These are phyloP conservation scores for Pelargonium australe DNA, from an alignment of 441 rosid species.

Conservation along the genomic window DNA sequence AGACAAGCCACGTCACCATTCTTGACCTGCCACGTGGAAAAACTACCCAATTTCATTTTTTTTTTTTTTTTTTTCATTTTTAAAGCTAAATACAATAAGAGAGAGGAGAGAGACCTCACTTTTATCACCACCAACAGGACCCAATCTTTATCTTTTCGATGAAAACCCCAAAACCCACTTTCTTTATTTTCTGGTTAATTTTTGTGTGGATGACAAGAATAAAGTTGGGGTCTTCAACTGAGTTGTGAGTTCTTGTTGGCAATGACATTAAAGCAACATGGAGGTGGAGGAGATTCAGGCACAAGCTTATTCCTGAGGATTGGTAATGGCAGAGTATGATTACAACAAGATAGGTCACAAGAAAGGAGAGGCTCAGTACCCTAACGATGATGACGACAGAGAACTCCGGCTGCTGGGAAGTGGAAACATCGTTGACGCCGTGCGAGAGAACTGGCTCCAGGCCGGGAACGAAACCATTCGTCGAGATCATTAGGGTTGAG, in stretches of 20 bases:
- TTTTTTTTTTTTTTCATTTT: no score
- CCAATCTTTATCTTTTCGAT: slow-evolving; percentile 22
- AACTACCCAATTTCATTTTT: no score
- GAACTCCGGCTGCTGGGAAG: slow-evolving; percentile 30
- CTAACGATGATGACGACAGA: slow-evolving; percentile 47
- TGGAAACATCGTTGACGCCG: no score
- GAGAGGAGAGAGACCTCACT: no score
- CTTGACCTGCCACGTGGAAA: no score
- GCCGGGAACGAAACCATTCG: slow-evolving; percentile 51
- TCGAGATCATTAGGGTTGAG: slow-evolving; percentile 67
- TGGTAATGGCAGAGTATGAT: slow-evolving; percentile 41
- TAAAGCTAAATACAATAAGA: no score
- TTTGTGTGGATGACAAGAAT: slow-evolving; percentile 2
- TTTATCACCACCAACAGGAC: slow-evolving; percentile 12
- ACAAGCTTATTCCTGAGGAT: slow-evolving; percentile 51
- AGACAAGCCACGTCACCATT: no score
- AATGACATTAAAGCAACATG: slow-evolving; percentile 79
- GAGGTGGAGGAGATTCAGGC: slow-evolving; percentile 68
- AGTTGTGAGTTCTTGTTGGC: no score
- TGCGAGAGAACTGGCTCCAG: slow-evolving; percentile 33
- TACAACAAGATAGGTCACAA: slow-evolving; percentile 34
- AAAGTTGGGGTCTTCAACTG: background rate
- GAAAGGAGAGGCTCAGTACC: no score
- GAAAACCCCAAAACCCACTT: slow-evolving; percentile 10
- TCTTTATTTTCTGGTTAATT: no score